Percentiles rank a stretch among this genome's conserved stretches.
phyloP scores from a whole-genome alignment of 2,329 filamentous ascomycete genomes.

The Aspergillus nomiae region DNA sequence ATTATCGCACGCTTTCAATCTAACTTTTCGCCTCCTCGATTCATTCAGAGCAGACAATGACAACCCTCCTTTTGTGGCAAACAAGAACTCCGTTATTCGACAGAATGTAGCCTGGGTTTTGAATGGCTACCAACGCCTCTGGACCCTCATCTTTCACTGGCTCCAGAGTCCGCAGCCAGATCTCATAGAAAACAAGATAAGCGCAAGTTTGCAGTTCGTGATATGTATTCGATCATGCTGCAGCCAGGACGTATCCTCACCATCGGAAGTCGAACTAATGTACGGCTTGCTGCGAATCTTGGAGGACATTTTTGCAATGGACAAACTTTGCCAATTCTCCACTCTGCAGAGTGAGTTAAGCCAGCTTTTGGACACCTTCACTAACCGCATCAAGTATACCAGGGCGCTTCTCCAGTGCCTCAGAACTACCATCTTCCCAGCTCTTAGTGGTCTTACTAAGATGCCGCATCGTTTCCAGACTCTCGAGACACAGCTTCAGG shows the following conservation, averaged over 20 bases:
- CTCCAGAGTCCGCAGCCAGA: conserved; percentile 22
- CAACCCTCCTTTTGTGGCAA: conserved; percentile 14
- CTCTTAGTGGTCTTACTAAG: conserved; percentile 26
- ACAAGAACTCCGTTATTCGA: conserved; percentile 27
- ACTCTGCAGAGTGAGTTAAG: conserved; percentile 33
- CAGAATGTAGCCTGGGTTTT: conserved; percentile 37
- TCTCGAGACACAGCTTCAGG: conserved; percentile 36
- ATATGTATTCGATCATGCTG: conserved; percentile 25
- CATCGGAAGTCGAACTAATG: conserved; percentile 30
- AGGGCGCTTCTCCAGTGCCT: conserved; percentile 23
- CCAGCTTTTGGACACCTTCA: conserved; percentile 31
- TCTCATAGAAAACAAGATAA: conserved; percentile 19
- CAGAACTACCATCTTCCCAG: conserved; percentile 29
- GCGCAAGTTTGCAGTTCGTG: conserved; percentile 31
- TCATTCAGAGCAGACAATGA: conserved; percentile 26
- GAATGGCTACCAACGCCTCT: conserved; percentile 36
- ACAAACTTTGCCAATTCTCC: conserved; percentile 23
- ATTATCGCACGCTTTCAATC: conserved; percentile 26
- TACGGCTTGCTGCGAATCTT: conserved; percentile 34
- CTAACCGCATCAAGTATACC: conserved; percentile 21
- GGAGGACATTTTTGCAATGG: conserved; percentile 30
- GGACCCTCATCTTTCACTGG: conserved; percentile 33
- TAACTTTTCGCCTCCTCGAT: conserved; percentile 34
- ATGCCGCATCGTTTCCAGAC: conserved; percentile 18
- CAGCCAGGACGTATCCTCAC: conserved; percentile 21